These are phyloP conservation scores for Guillardia theta DNA, from an alignment of 78 protist genomes.

Conservation along the genomic window DNA sequence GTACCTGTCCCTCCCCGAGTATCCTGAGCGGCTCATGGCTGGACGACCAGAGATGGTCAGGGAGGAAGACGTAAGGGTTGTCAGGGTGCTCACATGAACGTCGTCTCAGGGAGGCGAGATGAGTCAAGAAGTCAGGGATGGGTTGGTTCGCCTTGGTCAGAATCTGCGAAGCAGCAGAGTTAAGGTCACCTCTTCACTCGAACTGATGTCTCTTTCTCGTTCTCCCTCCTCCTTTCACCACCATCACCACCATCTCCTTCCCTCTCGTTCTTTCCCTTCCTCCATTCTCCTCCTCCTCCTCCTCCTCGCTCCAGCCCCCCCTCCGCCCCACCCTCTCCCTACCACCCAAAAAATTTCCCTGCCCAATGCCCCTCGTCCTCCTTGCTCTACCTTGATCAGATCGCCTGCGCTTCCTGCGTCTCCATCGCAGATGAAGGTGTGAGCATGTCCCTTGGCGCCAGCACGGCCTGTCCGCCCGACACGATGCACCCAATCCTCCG, in stretches of 20 bases:
- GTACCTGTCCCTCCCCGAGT: too few species aligned
- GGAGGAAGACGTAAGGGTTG: too few species aligned
- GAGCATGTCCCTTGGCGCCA: conserved; percentile 16
- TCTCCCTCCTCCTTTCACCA: not conserved
- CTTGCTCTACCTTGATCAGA: not conserved
- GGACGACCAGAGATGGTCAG: too few species aligned
- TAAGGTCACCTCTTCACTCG: too few species aligned
- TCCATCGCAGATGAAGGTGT: not conserved
- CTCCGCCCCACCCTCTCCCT: not conserved
- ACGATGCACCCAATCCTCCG: conserved; percentile 96
- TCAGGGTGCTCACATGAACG: too few species aligned
- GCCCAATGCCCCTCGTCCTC: not conserved
- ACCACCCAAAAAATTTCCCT: not conserved
- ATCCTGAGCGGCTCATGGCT: too few species aligned
- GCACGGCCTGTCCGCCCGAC: conserved; percentile 97
- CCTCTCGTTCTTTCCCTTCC: not conserved
- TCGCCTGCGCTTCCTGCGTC: not conserved
- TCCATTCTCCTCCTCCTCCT: not conserved
- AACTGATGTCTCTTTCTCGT: not conserved
- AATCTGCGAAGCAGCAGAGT: too few species aligned
- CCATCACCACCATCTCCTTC: not conserved
- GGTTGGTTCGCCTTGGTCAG: too few species aligned
- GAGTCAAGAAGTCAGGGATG: too few species aligned
- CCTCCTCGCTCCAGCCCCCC: not conserved
- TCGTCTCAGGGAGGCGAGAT: too few species aligned